Evolutionary conservation across 1,284 basidiomycete species (phyloP), one percentile per base, ranked within the genome.

Genomic region (Mycena sp.): DNA sequence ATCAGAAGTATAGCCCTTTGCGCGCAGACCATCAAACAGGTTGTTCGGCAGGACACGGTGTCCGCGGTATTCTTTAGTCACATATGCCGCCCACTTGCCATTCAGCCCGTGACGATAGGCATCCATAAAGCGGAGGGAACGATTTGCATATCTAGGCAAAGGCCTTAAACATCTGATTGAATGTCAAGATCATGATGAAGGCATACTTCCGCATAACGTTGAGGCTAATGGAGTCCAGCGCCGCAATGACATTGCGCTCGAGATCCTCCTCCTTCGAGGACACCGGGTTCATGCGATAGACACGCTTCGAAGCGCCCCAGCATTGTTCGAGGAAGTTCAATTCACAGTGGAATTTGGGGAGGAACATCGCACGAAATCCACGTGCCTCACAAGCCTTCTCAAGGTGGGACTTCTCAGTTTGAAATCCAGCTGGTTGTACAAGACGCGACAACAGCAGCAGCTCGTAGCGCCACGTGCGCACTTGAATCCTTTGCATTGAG

Each of bases 341-440:
- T 49, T 71, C 67, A 25, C 66, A 68, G 32, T 71, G 70, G 28
- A 71, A 71, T 41, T 68, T 69, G 4, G 64, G 70, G 6, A 68
- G 50, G 32, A 71, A 71, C 12, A 71, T 14, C 0, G 64, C 61
- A 1, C 7, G 16, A 37, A 59, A 43, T 7, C 66, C 68, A 10
- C 38, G 61, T 1, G 49, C 49, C 25, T 58, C 55, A 26, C 49
- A 53, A 1, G 21, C 49, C 0, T 30, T 50, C 52, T 72, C 66
- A 2, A 73, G 48, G n/a, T 67, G 23, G 1, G 69, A 64, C 26
- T 58, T 49, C 29, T 62, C 63, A 14, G 46, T 37, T 4, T 46
- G 56, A 73, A 72, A 40, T 72, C 71, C 5, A 64, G 69, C 57
- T 71, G 70, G 40, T 67, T 68, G 52, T 60, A 72, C 6, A 73